Evolutionary conservation across 306 rosid species (phyloP).

Genomic region (Alnus rubra): DNA sequence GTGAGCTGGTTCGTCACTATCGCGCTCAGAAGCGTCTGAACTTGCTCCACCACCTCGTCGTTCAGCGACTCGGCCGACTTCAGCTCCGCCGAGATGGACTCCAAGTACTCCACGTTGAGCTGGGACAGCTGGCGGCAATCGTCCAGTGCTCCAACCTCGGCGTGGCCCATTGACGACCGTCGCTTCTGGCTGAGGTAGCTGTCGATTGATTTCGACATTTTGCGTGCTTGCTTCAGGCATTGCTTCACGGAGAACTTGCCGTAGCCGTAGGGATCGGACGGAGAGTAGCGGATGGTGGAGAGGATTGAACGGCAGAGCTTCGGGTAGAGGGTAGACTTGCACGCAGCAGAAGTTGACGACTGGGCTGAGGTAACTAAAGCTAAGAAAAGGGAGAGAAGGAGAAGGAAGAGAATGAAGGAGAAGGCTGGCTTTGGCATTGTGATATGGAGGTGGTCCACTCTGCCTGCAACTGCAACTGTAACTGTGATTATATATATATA

Average conservation of each 20-base stretch:
- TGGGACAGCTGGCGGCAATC: slow-evolving; percentile 62
- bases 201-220: slow-evolving; percentile 32
- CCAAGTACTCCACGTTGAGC: slow-evolving; percentile 57
- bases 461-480: too few relatives aligned
- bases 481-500: too few relatives aligned
- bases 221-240: slow-evolving; percentile 59
- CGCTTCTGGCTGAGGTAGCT: slow-evolving; percentile 31
- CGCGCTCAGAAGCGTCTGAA: slow-evolving; percentile 60
- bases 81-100: slow-evolving; percentile 36
- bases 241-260: slow-evolving; percentile 66
- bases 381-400: slow-evolving; percentile 6
- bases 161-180: slow-evolving; percentile 16
- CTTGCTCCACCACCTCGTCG: slow-evolving; percentile 41
- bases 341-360: slow-evolving; percentile 42
- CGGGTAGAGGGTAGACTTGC: slow-evolving; percentile 64
- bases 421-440: slow-evolving; percentile 27
- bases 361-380: not conserved
- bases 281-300: slow-evolving; percentile 48
- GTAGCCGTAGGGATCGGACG: slow-evolving; percentile 60
- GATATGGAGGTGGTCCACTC: not conserved
- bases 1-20: slow-evolving; percentile 81
- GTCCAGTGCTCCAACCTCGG: slow-evolving; percentile 44
- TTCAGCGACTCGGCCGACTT: slow-evolving; percentile 7
- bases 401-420: slow-evolving; percentile 2
- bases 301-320: slow-evolving; percentile 77